phyloP scores from a whole-genome alignment of 805 yeast species.

The Yarrowia yakushimensis region DNA sequence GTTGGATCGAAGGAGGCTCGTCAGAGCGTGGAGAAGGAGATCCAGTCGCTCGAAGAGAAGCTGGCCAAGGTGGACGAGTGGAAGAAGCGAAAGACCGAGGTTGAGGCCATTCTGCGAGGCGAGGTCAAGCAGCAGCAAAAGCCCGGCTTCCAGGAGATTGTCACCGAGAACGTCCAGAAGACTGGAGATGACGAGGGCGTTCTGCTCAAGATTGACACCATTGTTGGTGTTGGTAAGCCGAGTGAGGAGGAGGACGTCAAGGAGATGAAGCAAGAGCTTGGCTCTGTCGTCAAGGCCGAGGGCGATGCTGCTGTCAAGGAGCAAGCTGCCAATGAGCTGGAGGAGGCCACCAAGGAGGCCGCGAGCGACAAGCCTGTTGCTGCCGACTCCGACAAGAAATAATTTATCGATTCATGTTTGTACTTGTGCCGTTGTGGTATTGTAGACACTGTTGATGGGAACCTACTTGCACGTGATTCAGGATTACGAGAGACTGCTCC shows the following conservation, averaged over 20 bases:
- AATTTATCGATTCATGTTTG: slow-evolving; percentile 15
- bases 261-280: slow-evolving; percentile 11
- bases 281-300: neutral
- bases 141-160: slow-evolving; percentile 17
- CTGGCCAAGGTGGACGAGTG: slow-evolving; percentile 56
- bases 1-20: slow-evolving; percentile 64
- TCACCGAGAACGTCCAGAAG: slow-evolving; percentile 3
- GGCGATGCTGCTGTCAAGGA: slow-evolving; percentile 11
- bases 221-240: slow-evolving; percentile 9
- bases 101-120: slow-evolving; percentile 43
- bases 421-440: too few relatives aligned
- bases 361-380: neutral
- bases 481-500: too few relatives aligned
- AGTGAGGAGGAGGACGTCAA: neutral
- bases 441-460: too few relatives aligned
- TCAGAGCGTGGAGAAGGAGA: slow-evolving; percentile 69
- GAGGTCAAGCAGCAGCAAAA: slow-evolving; percentile 19
- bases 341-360: neutral
- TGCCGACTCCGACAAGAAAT: neutral
- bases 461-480: too few relatives aligned
- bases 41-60: slow-evolving; percentile 59
- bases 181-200: neutral
- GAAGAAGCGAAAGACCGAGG: slow-evolving; percentile 56
- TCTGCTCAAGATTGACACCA: neutral
- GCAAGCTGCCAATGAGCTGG: slow-evolving; percentile 5